A percentile compares a stretch with the other conserved stretches of the same genome.
Evolutionary conservation across 495 filamentous ascomycete genomes (phyloP).

Genomic region (Penicillium robsamsonii): DNA sequence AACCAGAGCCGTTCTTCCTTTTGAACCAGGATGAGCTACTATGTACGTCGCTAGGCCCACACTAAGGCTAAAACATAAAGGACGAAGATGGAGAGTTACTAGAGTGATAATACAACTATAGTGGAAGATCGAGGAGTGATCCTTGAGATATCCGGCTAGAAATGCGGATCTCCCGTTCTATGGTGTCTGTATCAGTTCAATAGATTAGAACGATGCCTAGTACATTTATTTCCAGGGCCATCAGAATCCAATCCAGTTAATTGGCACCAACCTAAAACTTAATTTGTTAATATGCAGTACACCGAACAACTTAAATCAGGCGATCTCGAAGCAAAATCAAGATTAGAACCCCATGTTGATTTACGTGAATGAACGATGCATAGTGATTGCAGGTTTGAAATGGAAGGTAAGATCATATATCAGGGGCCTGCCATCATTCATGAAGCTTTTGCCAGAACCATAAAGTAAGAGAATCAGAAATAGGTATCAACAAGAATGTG

Average conservation of each 20-base stretch:
- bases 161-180: background rate
- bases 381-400: background rate
- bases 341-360: background rate
- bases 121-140: background rate
- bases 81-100: background rate
- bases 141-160: background rate
- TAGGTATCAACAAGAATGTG: background rate
- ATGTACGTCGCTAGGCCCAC: slow-evolving; percentile 11
- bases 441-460: slow-evolving; percentile 2
- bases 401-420: slow-evolving; percentile 1
- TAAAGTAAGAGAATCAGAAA: background rate
- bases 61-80: background rate
- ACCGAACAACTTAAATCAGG: background rate
- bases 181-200: background rate
- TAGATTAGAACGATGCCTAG: background rate
- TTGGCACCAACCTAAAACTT: background rate
- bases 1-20: slow-evolving; percentile 30
- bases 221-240: background rate
- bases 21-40: slow-evolving; percentile 37
- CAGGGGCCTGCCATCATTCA: background rate
- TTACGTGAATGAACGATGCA: background rate
- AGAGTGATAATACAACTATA: background rate
- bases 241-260: background rate
- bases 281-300: background rate
- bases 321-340: background rate